These are phyloP conservation scores for Penicillium ucsense DNA, from an alignment of 495 filamentous ascomycete species.

Conservation along the genomic window DNA sequence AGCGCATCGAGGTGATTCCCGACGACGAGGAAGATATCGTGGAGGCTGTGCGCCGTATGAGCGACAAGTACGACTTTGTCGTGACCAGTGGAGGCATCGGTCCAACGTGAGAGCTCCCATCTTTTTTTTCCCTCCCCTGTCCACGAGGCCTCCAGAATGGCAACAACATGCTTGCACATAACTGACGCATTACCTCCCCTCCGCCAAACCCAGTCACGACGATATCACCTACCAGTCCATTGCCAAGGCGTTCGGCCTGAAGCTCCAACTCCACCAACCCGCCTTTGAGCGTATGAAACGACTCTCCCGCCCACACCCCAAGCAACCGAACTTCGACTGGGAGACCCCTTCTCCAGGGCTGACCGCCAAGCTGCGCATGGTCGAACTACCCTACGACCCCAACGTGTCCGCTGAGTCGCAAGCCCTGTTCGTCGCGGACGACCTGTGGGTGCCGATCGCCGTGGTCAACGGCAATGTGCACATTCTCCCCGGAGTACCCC, in stretches of 20 bases:
- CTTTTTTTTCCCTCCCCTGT: constrained; percentile 1
- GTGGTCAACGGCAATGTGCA: constrained; percentile 89
- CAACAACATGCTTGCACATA: no score
- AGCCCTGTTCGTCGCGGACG: constrained; percentile 65
- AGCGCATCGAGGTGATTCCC: constrained; percentile 82
- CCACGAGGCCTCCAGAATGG: neutral
- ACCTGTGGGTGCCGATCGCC: constrained; percentile 81
- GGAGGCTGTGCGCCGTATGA: constrained; percentile 79
- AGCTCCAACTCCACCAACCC: constrained; percentile 63
- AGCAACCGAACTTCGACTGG: constrained; percentile 74
- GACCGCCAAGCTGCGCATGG: constrained; percentile 80
- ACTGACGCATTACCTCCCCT: neutral
- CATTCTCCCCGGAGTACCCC: constrained; percentile 84
- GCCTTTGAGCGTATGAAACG: constrained; percentile 75
- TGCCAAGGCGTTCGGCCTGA: constrained; percentile 74
- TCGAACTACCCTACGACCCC: constrained; percentile 69
- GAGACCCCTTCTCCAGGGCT: constrained; percentile 67
- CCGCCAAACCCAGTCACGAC: constrained; percentile 48
- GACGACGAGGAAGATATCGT: constrained; percentile 88
- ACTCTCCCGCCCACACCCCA: constrained; percentile 60
- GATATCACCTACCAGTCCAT: constrained; percentile 96
- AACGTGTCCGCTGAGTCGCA: constrained; percentile 49
- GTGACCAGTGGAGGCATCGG: constrained; percentile 94
- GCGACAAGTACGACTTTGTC: constrained; percentile 79
- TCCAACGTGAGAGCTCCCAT: constrained; percentile 56